Base-by-base conservation (phyloP, 2,329 filamentous ascomycete genomes). In the Fusarium haematococcum region DNA sequence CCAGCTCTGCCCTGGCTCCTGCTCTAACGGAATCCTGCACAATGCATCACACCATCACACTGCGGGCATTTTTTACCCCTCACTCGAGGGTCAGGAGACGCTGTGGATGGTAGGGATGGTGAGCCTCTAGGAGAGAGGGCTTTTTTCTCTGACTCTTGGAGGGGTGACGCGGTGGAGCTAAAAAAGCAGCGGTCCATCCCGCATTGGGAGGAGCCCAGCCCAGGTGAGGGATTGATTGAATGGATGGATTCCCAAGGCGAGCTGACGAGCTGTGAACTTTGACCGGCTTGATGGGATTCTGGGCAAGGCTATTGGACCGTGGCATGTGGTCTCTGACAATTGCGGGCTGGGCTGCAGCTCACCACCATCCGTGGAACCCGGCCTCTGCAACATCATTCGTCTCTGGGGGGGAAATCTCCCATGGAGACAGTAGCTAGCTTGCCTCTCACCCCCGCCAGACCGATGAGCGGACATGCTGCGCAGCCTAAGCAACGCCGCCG, bases 21-120 rank as follows among this genome's bases (percentile, higher is more conserved):
- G 77, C 72, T 79, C 76, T 79, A 77, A 80, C 78, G 63, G 68
- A 62, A 67, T 73, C 63, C 76, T 78, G 78, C 72, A 75, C 69
- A 68, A 77, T 68, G 70, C 72, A 79, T 77, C 75, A 78, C 74
- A 75, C 72, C 68, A 74, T 74, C 67, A 72, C 67, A 61, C 54
- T 67, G 50, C 67, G 68, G 69, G 61, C 54, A 77, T 59, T 66
- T 63, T 35, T 35, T 69, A 76, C 77, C 77, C 79, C 80, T 76
- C 72, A 77, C 72, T 72, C 58, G 64, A 70, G 54, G 62, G 75
- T 74, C 70, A 78, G 74, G 72, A 79, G 76, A 78, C 67, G 60
- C 64, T 62, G 16, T 50, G 45, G 45, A 66, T 60, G 63, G 71
- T 58, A 69, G 64, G 65, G 76, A 70, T 70, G 45, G 54, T 45